These are phyloP conservation scores for Phytophthora fragariae DNA, from an alignment of 352 stramenopile species.

Conservation along the genomic window DNA sequence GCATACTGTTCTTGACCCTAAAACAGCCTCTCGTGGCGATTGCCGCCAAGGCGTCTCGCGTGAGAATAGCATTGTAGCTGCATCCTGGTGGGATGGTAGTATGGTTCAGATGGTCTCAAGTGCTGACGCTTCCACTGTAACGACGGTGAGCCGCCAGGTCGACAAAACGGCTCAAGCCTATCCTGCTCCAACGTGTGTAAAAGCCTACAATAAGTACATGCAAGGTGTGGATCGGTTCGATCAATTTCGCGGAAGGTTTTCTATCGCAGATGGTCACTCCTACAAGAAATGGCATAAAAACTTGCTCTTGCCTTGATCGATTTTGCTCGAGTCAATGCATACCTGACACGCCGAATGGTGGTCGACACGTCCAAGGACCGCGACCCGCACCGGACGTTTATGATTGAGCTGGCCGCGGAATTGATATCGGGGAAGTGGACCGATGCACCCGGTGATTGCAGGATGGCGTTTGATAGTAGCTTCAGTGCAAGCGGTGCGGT, in stretches of 20 bases:
- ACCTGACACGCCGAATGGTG: not conserved
- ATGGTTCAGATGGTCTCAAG: slow-evolving; percentile 32
- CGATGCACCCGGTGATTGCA: not conserved
- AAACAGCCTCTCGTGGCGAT: slow-evolving; percentile 7
- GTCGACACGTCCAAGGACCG: too few relatives aligned
- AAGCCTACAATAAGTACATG: not conserved
- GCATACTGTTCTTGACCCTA: slow-evolving; percentile 18
- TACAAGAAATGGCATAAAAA: not conserved
- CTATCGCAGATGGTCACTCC: not conserved
- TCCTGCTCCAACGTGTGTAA: not conserved
- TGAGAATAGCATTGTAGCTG: slow-evolving; percentile 22
- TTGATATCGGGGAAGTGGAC: not conserved
- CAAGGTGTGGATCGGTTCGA: not conserved
- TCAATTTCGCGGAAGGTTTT: not conserved
- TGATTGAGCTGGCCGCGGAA: not conserved
- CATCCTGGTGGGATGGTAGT: slow-evolving; percentile 36
- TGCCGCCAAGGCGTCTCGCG: slow-evolving; percentile 19
- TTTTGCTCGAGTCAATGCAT: not conserved
- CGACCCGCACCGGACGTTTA: not conserved
- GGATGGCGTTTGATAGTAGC: not conserved
- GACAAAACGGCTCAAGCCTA: not conserved
- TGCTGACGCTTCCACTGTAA: slow-evolving; percentile 23
- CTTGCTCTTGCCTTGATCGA: not conserved
- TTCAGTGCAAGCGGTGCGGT: not conserved
- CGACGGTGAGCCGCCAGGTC: not conserved